Evolutionary conservation across 257 asterid genomes (phyloP).

Genomic region (Solanum acaule): DNA sequence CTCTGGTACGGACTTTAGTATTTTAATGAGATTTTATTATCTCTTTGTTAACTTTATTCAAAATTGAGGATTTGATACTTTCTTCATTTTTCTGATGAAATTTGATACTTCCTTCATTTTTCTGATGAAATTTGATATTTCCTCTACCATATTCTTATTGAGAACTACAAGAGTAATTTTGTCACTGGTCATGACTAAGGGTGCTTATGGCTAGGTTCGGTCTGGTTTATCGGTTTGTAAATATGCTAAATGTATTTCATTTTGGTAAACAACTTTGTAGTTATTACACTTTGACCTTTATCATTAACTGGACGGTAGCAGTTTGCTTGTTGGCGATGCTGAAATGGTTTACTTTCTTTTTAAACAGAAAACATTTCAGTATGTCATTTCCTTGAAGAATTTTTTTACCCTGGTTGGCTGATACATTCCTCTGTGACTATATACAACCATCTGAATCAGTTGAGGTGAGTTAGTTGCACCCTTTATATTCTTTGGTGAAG

Average conservation of each 20-base stretch:
- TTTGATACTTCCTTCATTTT: not conserved
- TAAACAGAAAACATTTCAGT: conserved; percentile 46
- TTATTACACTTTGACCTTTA: not conserved
- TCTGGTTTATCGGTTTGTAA: not conserved
- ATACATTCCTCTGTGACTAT: conserved; percentile 77
- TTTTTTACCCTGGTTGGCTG: conserved; percentile 84
- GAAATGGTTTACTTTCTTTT: conserved; percentile 4
- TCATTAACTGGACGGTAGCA: conserved; percentile 3
- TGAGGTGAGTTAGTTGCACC: conserved; percentile 48
- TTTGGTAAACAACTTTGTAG: not conserved
- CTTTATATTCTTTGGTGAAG: not conserved
- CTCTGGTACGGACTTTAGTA: not conserved
- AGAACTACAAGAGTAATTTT: not conserved
- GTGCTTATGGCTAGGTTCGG: not conserved
- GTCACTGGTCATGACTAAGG: not conserved
- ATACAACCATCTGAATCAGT: conserved; percentile 64
- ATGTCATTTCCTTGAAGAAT: conserved; percentile 80
- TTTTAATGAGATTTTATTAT: not conserved
- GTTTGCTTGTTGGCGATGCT: not conserved
- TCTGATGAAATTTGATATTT: not conserved
- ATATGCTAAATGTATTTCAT: not conserved
- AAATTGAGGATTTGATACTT: not conserved
- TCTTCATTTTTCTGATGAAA: no score
- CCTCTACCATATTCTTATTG: not conserved
- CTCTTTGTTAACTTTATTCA: not conserved